Evolutionary conservation across 2,329 filamentous ascomycete species (phyloP), one percentile per base, ranked within the genome.

Genomic region (Curvularia lunata): DNA sequence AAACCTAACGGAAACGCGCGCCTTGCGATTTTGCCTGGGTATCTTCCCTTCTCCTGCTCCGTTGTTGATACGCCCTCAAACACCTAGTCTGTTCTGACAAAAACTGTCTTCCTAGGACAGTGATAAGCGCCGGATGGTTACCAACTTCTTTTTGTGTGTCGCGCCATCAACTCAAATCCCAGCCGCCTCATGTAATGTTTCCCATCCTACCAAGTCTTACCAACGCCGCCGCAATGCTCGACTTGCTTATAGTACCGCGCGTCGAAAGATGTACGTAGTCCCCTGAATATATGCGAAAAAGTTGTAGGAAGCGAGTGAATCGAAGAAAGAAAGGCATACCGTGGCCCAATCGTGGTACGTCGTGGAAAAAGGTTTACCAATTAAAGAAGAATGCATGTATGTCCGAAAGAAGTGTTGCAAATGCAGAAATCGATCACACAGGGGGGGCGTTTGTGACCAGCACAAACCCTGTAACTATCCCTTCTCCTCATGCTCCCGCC

Each of bases 291-390:
- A 52, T 58, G 59, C 48, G 67, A 64, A 52, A 64, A 64, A 68
- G 23, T 27, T 51, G 25, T 43, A 47, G 27, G 52, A 32, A 48
- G 56, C 10, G 18, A 54, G 55, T 54, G 58, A 55, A 65, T 56
- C 30, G 66, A 66, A 54, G 46, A 54, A 54, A 52, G 63, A 72
- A 71, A 57, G 53, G 66, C 66, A 68, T 64, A 59, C 67, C 66
- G 65, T 71, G 48, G 54, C 55, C 54, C 58, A 64, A 65, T 70
- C 65, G 67, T 72, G 58, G 65, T 69, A 66, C 59, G 65, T 73
- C 69, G 69, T 75, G 54, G 69, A 64, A 54, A 59, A 59, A 50
- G 65, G 21, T 28, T 25, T 49, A 27, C 59, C 60, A 65, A 74
- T 73, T 73, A 46, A 32, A 46, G 25, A 72, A 69, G 67, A 70